phyloP scores from a whole-genome alignment of 2,329 filamentous ascomycete genomes.

The Scedosporium dehoogii region DNA sequence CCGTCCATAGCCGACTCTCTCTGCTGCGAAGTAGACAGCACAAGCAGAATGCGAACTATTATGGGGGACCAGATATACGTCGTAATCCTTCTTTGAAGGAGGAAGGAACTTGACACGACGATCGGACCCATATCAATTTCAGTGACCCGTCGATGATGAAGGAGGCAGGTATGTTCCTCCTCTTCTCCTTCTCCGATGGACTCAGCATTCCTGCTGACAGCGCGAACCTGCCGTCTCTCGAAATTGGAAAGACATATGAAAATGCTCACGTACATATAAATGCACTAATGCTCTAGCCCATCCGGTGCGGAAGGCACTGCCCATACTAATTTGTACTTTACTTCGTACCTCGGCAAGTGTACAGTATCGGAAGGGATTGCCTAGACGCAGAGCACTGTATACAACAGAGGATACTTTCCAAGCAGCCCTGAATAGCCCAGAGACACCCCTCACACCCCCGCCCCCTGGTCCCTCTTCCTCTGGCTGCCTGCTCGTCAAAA shows the following conservation, averaged over 20 bases:
- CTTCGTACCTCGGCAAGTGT: background rate
- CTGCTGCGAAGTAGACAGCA: background rate
- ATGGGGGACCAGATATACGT: too few species aligned
- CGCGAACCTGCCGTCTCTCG: too few species aligned
- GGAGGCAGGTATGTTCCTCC: too few species aligned
- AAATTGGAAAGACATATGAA: too few species aligned
- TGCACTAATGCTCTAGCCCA: too few species aligned
- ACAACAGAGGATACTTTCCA: background rate
- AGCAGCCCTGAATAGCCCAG: background rate
- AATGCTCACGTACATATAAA: too few species aligned
- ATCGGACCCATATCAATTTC: background rate
- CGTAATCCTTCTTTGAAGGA: too few species aligned
- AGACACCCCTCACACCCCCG: background rate
- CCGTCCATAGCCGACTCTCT: background rate
- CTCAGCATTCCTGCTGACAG: too few species aligned
- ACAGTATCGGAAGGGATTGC: background rate
- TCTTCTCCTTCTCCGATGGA: too few species aligned
- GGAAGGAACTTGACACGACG: too few species aligned
- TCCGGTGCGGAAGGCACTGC: too few species aligned
- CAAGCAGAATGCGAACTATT: background rate
- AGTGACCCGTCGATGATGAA: background rate
- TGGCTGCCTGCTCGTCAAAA: background rate
- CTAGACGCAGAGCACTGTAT: background rate
- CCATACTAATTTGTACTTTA: too few species aligned
- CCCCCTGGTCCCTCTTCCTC: background rate